Base-by-base conservation (phyloP, 2,329 filamentous ascomycete genomes). In the Hirsutella rhossiliensis region DNA sequence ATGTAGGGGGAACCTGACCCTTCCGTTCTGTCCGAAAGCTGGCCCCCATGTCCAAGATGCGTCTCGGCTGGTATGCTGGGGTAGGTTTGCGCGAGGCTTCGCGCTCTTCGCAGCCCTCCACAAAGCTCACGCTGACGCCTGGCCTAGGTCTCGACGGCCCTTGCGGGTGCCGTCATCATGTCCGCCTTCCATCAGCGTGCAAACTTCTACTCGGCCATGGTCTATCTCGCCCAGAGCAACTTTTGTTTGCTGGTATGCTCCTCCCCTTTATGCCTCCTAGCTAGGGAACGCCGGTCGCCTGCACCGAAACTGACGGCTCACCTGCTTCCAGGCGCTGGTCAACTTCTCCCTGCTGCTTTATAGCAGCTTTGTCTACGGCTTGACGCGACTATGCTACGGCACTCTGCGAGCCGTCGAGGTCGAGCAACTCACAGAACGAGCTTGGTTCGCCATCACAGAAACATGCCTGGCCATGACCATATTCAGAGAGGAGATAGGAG, bases 381-480 rank as follows among this genome's bases (percentile, higher is more conserved):
- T 98, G 17, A 92, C 96, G 61, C 82, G 88, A 55, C 71, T 96
- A 43, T 87, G 94, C 60, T 98, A 90, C 58, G 92, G 92, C 48
- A 82, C 80, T 17, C 77, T 98, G 19, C 87, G 94, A 52, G 84
- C 88, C 23, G 87, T 94, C 68, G 92, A 98, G 69, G 85, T 92
- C 56, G 94, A 98, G 64, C 90, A 97, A 62, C 77, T 98, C 13
- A 96, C 94, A 60, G 92, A 98, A 64, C 90, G 90, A 64, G 89
- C 86, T 41, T 98, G 94, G 94, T 96, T 96, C 59, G 90, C 92
- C 34, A 86, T 97, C 36, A 95, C 90, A 40, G 92, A 98, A 67
- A 98, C 92, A 50, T 87, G 89, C 58, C 72, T 98, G 50, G 92
- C 92, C 28, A 97, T 98, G 90, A 96, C 92, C 28, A 95, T 95